phyloP scores from a whole-genome alignment of 1,139 yeast genomes.

The Candida sojae region DNA sequence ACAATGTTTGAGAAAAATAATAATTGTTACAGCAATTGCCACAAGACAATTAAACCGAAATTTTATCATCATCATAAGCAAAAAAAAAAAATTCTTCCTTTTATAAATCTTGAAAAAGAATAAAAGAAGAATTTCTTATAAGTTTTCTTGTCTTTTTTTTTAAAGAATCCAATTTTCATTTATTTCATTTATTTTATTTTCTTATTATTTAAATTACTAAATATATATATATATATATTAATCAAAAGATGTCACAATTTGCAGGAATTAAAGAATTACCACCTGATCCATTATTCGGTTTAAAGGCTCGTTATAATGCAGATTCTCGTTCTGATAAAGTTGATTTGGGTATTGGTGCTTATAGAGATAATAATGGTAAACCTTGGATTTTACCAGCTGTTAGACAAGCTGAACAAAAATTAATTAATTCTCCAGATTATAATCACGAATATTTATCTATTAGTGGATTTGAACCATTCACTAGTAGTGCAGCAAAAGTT shows the following conservation, averaged over 20 bases:
- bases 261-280: constrained; percentile 61
- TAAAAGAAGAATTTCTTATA: too few relatives aligned
- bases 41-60: constrained; percentile 2
- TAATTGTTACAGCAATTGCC: too few relatives aligned
- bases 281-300: constrained; percentile 80
- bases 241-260: constrained; percentile 37
- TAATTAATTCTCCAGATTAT: constrained; percentile 52
- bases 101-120: neutral
- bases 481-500: constrained; percentile 73
- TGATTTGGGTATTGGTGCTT: constrained; percentile 94
- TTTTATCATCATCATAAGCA: too few relatives aligned
- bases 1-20: too few relatives aligned
- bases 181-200: too few relatives aligned
- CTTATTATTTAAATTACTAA: neutral
- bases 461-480: constrained; percentile 72
- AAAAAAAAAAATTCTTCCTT: neutral
- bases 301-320: constrained; percentile 70
- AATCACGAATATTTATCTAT: constrained; percentile 94
- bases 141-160: too few relatives aligned
- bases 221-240: neutral
- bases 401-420: constrained; percentile 63
- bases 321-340: constrained; percentile 73
- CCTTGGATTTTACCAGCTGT: constrained; percentile 95
- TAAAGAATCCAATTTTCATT: too few relatives aligned
- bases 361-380: constrained; percentile 88